A percentile compares a stretch with the other conserved stretches of the same genome.
phyloP scores from a whole-genome alignment of 768 basidiomycete genomes.

The Boletus insuetus region DNA sequence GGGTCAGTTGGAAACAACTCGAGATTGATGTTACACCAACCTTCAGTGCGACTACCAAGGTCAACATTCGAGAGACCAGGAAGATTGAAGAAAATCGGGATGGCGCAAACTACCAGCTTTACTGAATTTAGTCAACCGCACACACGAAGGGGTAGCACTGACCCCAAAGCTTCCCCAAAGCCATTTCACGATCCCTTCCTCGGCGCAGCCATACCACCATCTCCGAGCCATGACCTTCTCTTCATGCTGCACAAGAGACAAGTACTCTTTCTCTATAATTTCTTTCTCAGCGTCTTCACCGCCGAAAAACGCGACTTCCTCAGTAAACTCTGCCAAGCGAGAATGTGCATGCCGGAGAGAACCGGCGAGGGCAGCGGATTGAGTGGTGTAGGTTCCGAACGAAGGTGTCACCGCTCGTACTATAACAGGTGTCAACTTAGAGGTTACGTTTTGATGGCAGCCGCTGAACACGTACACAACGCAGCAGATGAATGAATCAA shows the following conservation, averaged over 20 bases:
- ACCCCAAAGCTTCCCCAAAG: conserved; percentile 95
- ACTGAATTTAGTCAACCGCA: conserved; percentile 10
- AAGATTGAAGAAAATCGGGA: conserved; percentile 89
- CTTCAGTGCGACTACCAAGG: conserved; percentile 87
- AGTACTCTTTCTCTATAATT: conserved; percentile 86
- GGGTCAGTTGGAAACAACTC: not conserved
- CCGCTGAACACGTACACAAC: conserved; percentile 55
- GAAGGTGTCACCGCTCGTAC: conserved; percentile 88
- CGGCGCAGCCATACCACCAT: conserved; percentile 89
- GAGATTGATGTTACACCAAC: conserved; percentile 34
- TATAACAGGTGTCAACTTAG: conserved; percentile 29
- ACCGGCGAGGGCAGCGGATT: conserved; percentile 85
- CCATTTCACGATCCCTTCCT: conserved; percentile 97
- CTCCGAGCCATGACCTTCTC: conserved; percentile 72
- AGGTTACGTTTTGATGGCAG: not conserved
- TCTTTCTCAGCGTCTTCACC: conserved; percentile 91
- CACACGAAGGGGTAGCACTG: conserved; percentile 28
- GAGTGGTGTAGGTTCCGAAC: conserved; percentile 87
- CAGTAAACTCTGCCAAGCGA: conserved; percentile 82
- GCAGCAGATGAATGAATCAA: conserved; percentile 83
- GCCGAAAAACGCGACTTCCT: conserved; percentile 85
- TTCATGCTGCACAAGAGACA: conserved; percentile 80
- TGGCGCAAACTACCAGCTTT: conserved; percentile 82
- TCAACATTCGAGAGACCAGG: conserved; percentile 67
- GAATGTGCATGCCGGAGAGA: conserved; percentile 91